Evolutionary conservation across 192 early-diverging fungal species (phyloP), one percentile per base, ranked within the genome.

Genomic region (Umbelopsis sp.): DNA sequence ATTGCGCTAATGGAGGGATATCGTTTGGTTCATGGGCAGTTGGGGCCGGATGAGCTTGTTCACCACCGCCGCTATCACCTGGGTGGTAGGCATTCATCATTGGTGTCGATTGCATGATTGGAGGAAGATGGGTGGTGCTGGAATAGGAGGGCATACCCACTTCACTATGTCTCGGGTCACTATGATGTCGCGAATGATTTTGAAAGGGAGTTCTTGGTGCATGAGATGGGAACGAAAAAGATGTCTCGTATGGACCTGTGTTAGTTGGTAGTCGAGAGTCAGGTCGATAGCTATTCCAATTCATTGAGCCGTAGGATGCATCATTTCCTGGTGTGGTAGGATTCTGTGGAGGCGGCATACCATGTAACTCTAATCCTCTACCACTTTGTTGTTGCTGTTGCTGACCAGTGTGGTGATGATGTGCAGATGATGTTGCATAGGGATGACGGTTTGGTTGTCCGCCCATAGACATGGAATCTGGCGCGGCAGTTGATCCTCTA

Each of bases 211-310:
- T 22, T 31, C 56, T 22, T 36, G 26, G 56, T 17, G 56, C 6
- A 34, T 29, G 26, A 34, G 56, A 62, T 32, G 56, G 56, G 17
- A 62, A 62, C 12, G 56, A 62, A 62, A 34, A 62, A 6, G 56
- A 34, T 17, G 56, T 34, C 20, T 62, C 56, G 17, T 62, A 62
- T 11, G 56, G 56, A 17, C 56, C 56, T 29, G 56, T 31, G 14
- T 9, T 62, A 31, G 56, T 34, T 2, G 56, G 56, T 11, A 34
- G 17, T 32, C 56, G 26, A 2, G 26, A 31, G 26, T 62, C 56
- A 32, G 56, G 16, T 34, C 56, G 56, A 26, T 62, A 62, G 26
- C 17, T 31, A 36, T 62, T 62, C 56, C 24, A 14, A 32, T 32
- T n/a, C 56, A 62, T 31, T 36, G 56, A 62, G 17, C 26, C 31